Evolutionary conservation across 208 protist genomes (phyloP).

Genomic region (Wallacemonas sp.): DNA sequence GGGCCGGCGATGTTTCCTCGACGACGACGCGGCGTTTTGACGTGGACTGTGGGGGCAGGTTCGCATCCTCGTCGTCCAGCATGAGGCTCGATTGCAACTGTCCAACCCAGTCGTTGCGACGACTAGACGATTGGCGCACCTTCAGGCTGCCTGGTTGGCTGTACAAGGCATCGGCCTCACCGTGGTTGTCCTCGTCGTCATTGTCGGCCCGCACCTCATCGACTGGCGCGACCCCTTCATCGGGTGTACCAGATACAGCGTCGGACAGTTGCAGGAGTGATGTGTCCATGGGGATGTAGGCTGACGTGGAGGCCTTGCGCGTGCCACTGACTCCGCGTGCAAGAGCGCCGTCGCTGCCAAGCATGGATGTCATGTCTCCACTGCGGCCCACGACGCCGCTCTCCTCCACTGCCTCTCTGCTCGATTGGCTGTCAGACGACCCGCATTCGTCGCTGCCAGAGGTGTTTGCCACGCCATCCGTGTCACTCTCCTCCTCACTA

Average conservation of each 20-base stretch:
- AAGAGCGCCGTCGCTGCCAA: background rate
- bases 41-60: background rate
- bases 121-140: background rate
- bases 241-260: too few species aligned
- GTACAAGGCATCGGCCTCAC: background rate
- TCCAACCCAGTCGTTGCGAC: background rate
- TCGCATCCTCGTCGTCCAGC: background rate
- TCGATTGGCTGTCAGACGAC: background rate
- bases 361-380: conserved; percentile 2
- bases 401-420: background rate
- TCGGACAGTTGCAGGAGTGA: conserved; percentile 4
- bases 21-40: background rate
- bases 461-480: background rate
- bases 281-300: background rate
- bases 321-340: background rate
- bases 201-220: background rate
- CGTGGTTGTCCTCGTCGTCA: background rate
- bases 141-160: background rate
- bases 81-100: conserved; percentile 6
- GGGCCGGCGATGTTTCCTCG: background rate
- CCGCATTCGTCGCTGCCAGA: conserved; percentile 3
- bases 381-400: background rate
- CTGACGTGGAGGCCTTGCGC: background rate
- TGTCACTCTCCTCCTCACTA: background rate
- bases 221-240: too few species aligned